phyloP scores from a whole-genome alignment of 2,329 filamentous ascomycete species.

The Sordariomycetes sp. region DNA sequence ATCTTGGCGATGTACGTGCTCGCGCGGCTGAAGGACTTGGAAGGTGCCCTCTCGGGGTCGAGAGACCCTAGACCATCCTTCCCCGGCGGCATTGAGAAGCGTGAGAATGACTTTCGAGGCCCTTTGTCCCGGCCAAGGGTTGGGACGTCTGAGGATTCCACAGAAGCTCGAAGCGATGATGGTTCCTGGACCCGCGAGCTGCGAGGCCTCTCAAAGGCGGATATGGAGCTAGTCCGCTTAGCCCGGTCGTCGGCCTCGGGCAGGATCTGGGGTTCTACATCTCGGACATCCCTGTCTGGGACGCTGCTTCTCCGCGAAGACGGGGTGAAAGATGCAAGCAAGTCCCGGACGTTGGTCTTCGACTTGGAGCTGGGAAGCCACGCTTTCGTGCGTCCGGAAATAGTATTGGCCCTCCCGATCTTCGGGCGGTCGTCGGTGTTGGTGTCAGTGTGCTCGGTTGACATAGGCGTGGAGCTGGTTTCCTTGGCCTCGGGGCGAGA shows the following conservation, averaged over 20 bases:
- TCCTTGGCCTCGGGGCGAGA: background rate
- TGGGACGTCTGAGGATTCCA: background rate
- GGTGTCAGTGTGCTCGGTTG: background rate
- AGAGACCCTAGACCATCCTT: slow-evolving; percentile 1
- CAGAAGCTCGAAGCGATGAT: slow-evolving; percentile 6
- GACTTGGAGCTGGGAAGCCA: slow-evolving; percentile 40
- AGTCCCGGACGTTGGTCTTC: slow-evolving; percentile 21
- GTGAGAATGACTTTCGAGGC: slow-evolving; percentile 1
- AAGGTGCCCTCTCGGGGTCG: slow-evolving; percentile 24
- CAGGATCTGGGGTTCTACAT: background rate
- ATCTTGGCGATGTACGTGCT: slow-evolving; percentile 40
- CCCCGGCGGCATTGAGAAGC: background rate
- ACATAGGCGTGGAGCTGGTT: background rate
- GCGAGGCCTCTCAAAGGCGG: background rate
- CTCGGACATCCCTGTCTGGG: background rate
- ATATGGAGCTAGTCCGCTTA: background rate
- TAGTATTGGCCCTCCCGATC: slow-evolving; percentile 29
- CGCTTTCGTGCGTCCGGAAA: slow-evolving; percentile 37
- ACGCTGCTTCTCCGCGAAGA: background rate
- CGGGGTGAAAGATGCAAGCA: slow-evolving; percentile 8
- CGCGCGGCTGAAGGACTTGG: slow-evolving; percentile 30
- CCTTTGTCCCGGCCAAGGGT: slow-evolving; percentile 3
- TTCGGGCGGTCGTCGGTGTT: slow-evolving; percentile 11
- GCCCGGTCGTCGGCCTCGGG: background rate
- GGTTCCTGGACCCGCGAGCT: slow-evolving; percentile 3